Percentiles rank a stretch among this genome's conserved stretches.
Conservation (phyloP, 495 filamentous ascomycete species). For the Aspergillus cristatus region DNA sequence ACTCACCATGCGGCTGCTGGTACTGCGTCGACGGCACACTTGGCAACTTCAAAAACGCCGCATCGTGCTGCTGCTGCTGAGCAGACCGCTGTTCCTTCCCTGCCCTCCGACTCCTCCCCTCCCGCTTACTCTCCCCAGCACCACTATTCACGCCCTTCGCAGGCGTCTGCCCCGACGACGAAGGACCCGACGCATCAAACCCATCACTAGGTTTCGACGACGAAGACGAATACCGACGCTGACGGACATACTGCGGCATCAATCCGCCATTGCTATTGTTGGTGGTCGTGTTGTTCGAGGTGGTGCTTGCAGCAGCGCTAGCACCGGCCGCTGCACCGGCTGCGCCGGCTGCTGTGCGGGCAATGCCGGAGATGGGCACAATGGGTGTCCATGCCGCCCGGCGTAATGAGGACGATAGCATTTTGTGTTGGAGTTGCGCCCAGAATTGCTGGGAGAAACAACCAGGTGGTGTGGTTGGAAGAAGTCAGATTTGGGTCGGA, state of each 20-base stretch:
- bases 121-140: slow-evolving; percentile 17
- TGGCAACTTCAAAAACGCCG: slow-evolving; percentile 52
- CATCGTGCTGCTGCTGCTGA: slow-evolving; percentile 9
- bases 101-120: slow-evolving; percentile 26
- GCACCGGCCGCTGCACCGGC: slow-evolving; percentile 25
- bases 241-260: slow-evolving; percentile 19
- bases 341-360: slow-evolving; percentile 19
- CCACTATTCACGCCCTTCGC: slow-evolving; percentile 31
- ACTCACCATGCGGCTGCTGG: slow-evolving; percentile 62
- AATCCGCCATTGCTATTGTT: slow-evolving; percentile 1
- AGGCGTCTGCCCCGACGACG: slow-evolving; percentile 17
- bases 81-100: slow-evolving; percentile 34
- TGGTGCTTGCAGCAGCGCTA: slow-evolving; percentile 22
- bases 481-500: slow-evolving; percentile 9
- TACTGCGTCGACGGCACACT: slow-evolving; percentile 80
- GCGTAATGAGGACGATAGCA: slow-evolving; percentile 43
- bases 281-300: slow-evolving; percentile 20
- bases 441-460: slow-evolving; percentile 17
- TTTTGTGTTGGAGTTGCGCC: slow-evolving; percentile 9
- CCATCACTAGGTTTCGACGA: slow-evolving; percentile 46
- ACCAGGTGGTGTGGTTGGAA: slow-evolving; percentile 20
- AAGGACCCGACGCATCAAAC: slow-evolving; percentile 25
- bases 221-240: slow-evolving; percentile 46
- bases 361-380: slow-evolving; percentile 27
- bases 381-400: slow-evolving; percentile 37